Conservation (phyloP, 116 monocot genomes). For the Posidonia oceanica region DNA sequence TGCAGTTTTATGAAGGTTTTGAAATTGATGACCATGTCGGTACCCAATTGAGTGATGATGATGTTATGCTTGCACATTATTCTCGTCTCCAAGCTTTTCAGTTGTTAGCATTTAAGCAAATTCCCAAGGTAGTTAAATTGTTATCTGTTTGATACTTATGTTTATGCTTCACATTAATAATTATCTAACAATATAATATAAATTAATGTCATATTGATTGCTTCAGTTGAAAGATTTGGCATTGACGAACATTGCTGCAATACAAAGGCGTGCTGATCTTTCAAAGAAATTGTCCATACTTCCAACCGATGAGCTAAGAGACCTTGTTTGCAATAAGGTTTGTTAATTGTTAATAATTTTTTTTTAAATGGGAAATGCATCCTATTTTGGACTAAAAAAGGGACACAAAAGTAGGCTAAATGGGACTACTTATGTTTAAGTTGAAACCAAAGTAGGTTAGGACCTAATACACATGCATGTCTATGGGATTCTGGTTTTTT, state of each 20-base stretch:
- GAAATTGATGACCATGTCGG: conserved; percentile 98
- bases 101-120: conserved; percentile 80
- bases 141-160: background rate
- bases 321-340: conserved; percentile 93
- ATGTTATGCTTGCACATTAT: conserved; percentile 84
- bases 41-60: conserved; percentile 85
- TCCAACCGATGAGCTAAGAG: conserved; percentile 63
- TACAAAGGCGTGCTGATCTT: conserved; percentile 83
- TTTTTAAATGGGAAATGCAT: too few relatives aligned
- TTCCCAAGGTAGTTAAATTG: conserved; percentile 58
- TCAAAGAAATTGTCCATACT: conserved; percentile 70
- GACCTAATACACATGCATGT: too few relatives aligned
- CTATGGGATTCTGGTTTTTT: too few relatives aligned
- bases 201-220: background rate
- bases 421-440: too few relatives aligned
- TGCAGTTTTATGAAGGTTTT: conserved; percentile 98
- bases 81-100: conserved; percentile 94
- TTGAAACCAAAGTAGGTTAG: too few relatives aligned
- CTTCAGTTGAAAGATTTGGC: conserved; percentile 74
- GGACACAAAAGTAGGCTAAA: too few relatives aligned
- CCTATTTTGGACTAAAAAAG: too few relatives aligned
- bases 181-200: background rate
- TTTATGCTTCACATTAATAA: background rate
- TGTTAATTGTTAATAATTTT: background rate
- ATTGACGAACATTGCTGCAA: conserved; percentile 79